Conservation (phyloP, 176 grass and related monocot genomes). For the Raddia guianensis region DNA sequence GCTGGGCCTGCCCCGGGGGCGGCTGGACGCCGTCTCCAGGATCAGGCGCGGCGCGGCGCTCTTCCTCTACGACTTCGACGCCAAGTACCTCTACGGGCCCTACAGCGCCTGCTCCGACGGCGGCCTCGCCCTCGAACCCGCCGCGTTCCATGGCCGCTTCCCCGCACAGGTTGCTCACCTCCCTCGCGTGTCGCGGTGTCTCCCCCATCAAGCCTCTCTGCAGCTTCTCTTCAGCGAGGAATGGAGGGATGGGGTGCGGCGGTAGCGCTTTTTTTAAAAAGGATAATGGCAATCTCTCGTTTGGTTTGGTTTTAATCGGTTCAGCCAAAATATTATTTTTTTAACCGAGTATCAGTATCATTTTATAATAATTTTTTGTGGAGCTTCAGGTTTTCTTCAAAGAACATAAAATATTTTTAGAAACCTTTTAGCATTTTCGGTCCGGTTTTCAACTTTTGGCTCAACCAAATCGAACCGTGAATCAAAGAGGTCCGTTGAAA, state of each 20-base stretch:
- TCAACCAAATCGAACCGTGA: too few species aligned
- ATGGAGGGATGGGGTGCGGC: not conserved
- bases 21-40: slow-evolving; percentile 55
- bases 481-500: too few species aligned
- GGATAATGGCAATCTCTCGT: too few species aligned
- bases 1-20: slow-evolving; percentile 64
- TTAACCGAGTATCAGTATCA: too few species aligned
- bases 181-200: not conserved
- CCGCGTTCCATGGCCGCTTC: slow-evolving; percentile 65
- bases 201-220: not conserved
- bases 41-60: slow-evolving; percentile 73
- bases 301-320: too few species aligned
- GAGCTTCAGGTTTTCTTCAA: too few species aligned
- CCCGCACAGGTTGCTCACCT: slow-evolving; percentile 64
- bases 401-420: too few species aligned
- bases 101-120: slow-evolving; percentile 64
- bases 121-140: slow-evolving; percentile 53
- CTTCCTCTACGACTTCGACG: slow-evolving; percentile 86
- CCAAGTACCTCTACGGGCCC: slow-evolving; percentile 68
- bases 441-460: too few species aligned
- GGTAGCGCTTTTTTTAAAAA: too few species aligned
- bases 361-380: too few species aligned
- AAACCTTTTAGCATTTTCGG: too few species aligned
- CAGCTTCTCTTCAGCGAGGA: not conserved
- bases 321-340: too few species aligned